Evolutionary conservation across 78 protist species (phyloP), one percentile per base, ranked within the genome.

Genomic region (Trichosphaerium sp.): DNA sequence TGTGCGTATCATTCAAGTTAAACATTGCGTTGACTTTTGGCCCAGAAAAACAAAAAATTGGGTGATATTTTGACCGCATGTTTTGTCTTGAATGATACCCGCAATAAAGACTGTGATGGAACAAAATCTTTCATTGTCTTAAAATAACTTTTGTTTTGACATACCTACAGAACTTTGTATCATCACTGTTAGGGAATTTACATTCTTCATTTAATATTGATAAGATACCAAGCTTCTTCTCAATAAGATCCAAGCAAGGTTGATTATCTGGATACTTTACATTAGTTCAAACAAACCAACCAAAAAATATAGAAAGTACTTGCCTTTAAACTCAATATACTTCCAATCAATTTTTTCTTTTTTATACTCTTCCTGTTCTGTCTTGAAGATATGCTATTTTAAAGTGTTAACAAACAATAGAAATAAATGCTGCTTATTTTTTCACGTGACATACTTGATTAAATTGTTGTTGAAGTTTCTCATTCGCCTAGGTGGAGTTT

Each of bases 401-500:
- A n/a, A n/a, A n/a, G n/a, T n/a, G n/a, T n/a, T n/a, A n/a, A n/a
- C n/a, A n/a, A n/a, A n/a, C n/a, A n/a, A n/a, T n/a, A n/a, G n/a
- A n/a, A n/a, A n/a, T n/a, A n/a, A n/a, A n/a, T n/a, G n/a, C n/a
- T n/a, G n/a, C n/a, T n/a, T n/a, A n/a, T n/a, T n/a, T n/a, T n/a
- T n/a, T n/a, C n/a, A n/a, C n/a, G n/a, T n/a, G n/a, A n/a, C n/a
- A n/a, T n/a, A 65, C 26, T 43, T 29, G 48, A 69, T 77, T 84
- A 78, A 82, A 84, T 41, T 65, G 56, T 23, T 67, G 4, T 39
- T 83, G 88, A 56, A 83, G 75, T 41, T 0, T 51, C 52, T 84
- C 89, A 57, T 84, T 84, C 28, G 82, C 84, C 15, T 34, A n/a
- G n/a, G n/a, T n/a, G n/a, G n/a, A 39, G 76, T 84, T 84, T n/a